These are phyloP conservation scores for Pichia ethanolica DNA, from an alignment of 805 yeast species.

Conservation along the genomic window DNA sequence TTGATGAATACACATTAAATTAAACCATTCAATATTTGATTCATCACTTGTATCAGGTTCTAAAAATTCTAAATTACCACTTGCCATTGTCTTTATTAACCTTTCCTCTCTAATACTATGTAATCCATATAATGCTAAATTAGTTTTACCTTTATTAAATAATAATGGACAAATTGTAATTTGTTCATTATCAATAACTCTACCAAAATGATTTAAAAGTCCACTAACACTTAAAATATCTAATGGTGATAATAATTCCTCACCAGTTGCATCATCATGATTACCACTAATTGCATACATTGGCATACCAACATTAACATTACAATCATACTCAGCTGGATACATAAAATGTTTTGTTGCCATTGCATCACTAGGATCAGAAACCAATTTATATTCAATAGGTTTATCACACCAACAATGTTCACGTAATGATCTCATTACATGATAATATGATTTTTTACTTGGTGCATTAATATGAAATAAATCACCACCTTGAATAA, in stretches of 20 bases:
- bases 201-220: constrained; percentile 82
- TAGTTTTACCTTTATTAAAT: constrained; percentile 75
- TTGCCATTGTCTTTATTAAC: constrained; percentile 70
- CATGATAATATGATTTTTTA: constrained; percentile 79
- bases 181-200: constrained; percentile 65
- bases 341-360: constrained; percentile 54
- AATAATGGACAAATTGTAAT: constrained; percentile 70
- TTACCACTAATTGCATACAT: constrained; percentile 91
- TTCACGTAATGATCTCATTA: constrained; percentile 59
- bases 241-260: constrained; percentile 71
- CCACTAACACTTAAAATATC: constrained; percentile 81
- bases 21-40: constrained; percentile 66
- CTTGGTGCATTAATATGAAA: constrained; percentile 88
- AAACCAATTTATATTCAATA: constrained; percentile 71
- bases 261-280: constrained; percentile 95
- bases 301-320: constrained; percentile 82
- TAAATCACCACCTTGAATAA: constrained; percentile 86
- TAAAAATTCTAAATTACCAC: constrained; percentile 70
- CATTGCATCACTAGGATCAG: constrained; percentile 64
- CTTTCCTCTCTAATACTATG: constrained; percentile 88
- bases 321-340: constrained; percentile 86
- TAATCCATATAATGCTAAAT: constrained; percentile 80
- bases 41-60: constrained; percentile 45
- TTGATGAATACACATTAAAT: constrained; percentile 82
- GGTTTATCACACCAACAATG: constrained; percentile 84